Evolutionary conservation across 1,284 basidiomycete genomes (phyloP).

Genomic region (Sporisorium scitamineum): DNA sequence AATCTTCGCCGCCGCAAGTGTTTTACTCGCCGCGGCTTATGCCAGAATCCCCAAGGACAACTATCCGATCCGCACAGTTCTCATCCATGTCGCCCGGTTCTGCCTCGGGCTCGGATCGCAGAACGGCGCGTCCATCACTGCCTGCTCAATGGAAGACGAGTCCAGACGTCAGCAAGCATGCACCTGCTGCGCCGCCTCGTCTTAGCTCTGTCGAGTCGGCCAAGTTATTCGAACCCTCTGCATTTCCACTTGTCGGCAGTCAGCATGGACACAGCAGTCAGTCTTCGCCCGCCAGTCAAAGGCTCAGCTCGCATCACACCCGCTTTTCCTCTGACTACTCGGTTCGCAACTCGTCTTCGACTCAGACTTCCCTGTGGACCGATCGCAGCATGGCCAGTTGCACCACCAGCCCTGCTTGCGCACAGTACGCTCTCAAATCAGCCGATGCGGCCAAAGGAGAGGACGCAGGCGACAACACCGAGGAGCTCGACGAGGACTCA

Average conservation of each 20-base stretch:
- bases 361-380: constrained; percentile 44
- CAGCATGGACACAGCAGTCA: constrained; percentile 11
- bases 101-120: constrained; percentile 1
- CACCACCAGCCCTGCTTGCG: constrained; percentile 42
- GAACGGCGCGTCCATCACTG: constrained; percentile 24
- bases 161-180: neutral
- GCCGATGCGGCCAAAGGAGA: neutral
- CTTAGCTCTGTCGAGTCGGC: constrained; percentile 15
- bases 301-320: constrained; percentile 22
- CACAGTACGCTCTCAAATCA: constrained; percentile 17
- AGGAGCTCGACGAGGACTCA: constrained; percentile 41
- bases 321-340: constrained; percentile 42
- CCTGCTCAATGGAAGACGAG: constrained; percentile 27
- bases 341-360: constrained; percentile 36
- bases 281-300: constrained; percentile 23
- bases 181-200: constrained; percentile 16
- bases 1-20: constrained; percentile 17
- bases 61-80: constrained; percentile 1
- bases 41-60: constrained; percentile 15
- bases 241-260: constrained; percentile 6
- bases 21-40: constrained; percentile 34
- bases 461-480: constrained; percentile 22
- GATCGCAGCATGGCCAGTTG: constrained; percentile 42
- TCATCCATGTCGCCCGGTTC: constrained; percentile 1
- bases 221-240: constrained; percentile 12